Evolutionary conservation across 768 basidiomycete genomes (phyloP), one percentile per base, ranked within the genome.

Genomic region (Suillus decipiens): DNA sequence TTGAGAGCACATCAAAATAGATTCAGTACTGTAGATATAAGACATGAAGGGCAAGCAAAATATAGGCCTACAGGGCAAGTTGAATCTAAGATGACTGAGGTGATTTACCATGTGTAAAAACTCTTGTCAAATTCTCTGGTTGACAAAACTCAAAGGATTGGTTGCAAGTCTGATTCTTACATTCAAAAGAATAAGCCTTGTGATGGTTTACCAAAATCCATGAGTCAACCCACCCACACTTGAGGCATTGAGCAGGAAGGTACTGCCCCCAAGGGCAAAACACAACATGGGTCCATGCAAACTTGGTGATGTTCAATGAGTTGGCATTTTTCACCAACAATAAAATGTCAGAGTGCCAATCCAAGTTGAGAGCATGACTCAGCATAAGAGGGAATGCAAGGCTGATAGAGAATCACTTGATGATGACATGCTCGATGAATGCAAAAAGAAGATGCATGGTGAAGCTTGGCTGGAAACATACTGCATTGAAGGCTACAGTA

Each of bases 401-500:
- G 10, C 24, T 7, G 14, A 37, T 50, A 31, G 24, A 5, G 17
- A 48, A 37, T 34, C 34, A 0, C 10, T 50, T 1, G 8, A 60
- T 36, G 31, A 60, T n/a, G 5, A 50, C 28, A 15, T 2, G 4
- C 37, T 60, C 47, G 0, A 28, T 37, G 19, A 60, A 50, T 34
- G 36, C 5, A 1, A 60, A 10, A 51, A 60, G 17, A 5, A 60
- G 15, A 6, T 28, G 59, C 0, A 8, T 2, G 8, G 47, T 8
- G 5, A 60, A 43, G 19, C 31, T 43, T 8, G 59, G 59, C 11
- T 60, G 59, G 42, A 60, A 48, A 17, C 2, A 28, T 5, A 19
- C 41, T 15, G 59, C 43, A 47, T 45, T 48, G 59, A 60, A 60
- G 43, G 42, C 42, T 3, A 60, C n/a, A 36, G 43, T 10, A 8